A percentile compares a stretch with the other conserved stretches of the same genome.
These are phyloP conservation scores for Septoria linicola DNA, from an alignment of 2,329 filamentous ascomycete genomes.

Conservation along the genomic window DNA sequence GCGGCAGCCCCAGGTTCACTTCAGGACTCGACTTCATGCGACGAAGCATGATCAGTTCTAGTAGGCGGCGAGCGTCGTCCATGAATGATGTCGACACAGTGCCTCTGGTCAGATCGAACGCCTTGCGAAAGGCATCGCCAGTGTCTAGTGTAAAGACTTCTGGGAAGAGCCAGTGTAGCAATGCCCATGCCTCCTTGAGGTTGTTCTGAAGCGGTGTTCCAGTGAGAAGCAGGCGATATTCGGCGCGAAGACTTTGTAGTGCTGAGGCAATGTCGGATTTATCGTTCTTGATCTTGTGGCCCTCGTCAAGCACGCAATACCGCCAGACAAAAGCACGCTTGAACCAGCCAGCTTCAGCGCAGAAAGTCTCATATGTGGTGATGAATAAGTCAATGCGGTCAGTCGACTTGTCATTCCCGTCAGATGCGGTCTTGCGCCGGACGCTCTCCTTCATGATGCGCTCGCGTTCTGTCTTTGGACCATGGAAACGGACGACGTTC, in stretches of 20 bases:
- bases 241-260: conserved; percentile 47
- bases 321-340: conserved; percentile 53
- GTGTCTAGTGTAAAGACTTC: conserved; percentile 58
- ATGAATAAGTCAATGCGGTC: conserved; percentile 50
- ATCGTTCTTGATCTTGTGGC: conserved; percentile 55
- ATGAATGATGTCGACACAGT: conserved; percentile 55
- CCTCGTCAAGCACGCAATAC: conserved; percentile 56
- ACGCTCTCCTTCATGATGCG: conserved; percentile 43
- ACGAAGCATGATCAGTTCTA: conserved; percentile 60
- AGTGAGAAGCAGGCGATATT: conserved; percentile 53
- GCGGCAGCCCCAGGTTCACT: conserved; percentile 56
- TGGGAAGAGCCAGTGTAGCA: conserved; percentile 58
- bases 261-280: conserved; percentile 45
- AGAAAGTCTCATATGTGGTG: conserved; percentile 53
- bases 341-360: conserved; percentile 50
- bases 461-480: conserved; percentile 44
- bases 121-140: conserved; percentile 52
- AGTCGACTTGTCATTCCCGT: conserved; percentile 14
- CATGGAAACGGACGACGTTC: conserved; percentile 51
- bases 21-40: conserved; percentile 57
- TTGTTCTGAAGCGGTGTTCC: conserved; percentile 62
- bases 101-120: conserved; percentile 57
- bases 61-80: conserved; percentile 52
- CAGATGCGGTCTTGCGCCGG: conserved; percentile 16
- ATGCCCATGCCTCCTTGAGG: conserved; percentile 57